phyloP scores from a whole-genome alignment of 2,329 filamentous ascomycete genomes.

The Moelleriella libera region DNA sequence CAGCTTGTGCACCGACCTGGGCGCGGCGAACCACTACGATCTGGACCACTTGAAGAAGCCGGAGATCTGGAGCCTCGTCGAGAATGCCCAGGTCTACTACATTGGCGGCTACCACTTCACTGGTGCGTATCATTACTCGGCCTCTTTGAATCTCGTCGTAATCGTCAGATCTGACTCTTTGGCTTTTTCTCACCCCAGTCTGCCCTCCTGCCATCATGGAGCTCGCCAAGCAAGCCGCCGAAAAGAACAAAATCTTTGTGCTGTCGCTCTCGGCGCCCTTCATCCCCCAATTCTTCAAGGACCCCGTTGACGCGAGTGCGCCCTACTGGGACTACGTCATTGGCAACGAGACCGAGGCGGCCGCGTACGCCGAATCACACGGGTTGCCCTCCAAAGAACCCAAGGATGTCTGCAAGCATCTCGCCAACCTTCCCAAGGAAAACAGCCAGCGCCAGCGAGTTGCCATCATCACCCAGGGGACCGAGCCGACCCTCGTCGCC shows the following conservation, averaged over 20 bases:
- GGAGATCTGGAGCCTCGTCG: conserved; percentile 81
- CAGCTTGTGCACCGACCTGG: conserved; percentile 87
- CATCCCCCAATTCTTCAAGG: conserved; percentile 96
- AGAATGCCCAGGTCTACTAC: conserved; percentile 81
- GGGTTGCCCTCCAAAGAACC: conserved; percentile 62
- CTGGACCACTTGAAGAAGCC: conserved; percentile 83
- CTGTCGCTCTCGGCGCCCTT: conserved; percentile 92
- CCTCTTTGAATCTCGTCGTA: neutral
- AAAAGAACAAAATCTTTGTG: conserved; percentile 80
- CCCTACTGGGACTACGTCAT: conserved; percentile 94
- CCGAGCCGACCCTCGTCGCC: conserved; percentile 76
- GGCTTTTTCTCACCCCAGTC: conserved; percentile 31
- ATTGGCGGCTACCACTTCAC: conserved; percentile 97
- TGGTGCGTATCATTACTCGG: conserved; percentile 17
- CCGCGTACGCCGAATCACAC: conserved; percentile 75
- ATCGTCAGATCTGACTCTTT: no score
- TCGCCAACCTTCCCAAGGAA: conserved; percentile 84
- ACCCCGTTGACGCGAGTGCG: conserved; percentile 70
- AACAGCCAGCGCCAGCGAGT: conserved; percentile 73
- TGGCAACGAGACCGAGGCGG: conserved; percentile 92
- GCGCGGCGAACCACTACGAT: conserved; percentile 94
- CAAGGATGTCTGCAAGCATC: conserved; percentile 68
- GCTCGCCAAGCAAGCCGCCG: conserved; percentile 77
- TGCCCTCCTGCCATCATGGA: conserved; percentile 83
- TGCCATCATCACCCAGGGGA: conserved; percentile 91